phyloP scores from a whole-genome alignment of 208 protist genomes.

The Leishmania guyanensis region DNA sequence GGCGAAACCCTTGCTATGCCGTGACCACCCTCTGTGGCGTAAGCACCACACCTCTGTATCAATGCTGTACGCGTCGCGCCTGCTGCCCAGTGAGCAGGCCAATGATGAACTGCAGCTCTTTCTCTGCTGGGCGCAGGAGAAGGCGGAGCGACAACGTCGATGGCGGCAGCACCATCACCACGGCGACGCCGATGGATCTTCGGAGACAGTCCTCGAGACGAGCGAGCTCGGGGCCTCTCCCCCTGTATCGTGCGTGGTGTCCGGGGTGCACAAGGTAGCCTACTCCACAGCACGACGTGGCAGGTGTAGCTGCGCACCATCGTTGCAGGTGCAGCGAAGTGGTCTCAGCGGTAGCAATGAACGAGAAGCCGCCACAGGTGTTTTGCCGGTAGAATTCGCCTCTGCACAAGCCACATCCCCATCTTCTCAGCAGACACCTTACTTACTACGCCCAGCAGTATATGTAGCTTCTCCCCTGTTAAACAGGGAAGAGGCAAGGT shows the following conservation, averaged over 20 bases:
- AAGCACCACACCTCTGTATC: slow-evolving; percentile 24
- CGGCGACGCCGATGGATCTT: neutral
- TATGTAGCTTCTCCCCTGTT: neutral
- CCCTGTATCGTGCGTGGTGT: neutral
- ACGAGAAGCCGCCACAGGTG: neutral
- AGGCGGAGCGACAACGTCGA: slow-evolving; percentile 8
- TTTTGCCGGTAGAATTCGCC: neutral
- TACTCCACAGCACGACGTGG: slow-evolving; percentile 1
- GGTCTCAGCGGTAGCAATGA: neutral
- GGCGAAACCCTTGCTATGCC: neutral
- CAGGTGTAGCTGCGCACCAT: neutral
- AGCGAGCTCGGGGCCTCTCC: neutral
- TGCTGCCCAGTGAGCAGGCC: slow-evolving; percentile 17
- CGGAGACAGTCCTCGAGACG: neutral
- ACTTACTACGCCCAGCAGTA: neutral
- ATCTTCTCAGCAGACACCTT: neutral
- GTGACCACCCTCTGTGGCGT: slow-evolving; percentile 17
- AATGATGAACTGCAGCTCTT: slow-evolving; percentile 29
- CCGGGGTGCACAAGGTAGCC: slow-evolving; percentile 1
- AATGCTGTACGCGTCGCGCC: slow-evolving; percentile 10
- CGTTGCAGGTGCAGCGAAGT: neutral
- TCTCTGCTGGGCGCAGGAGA: slow-evolving; percentile 33
- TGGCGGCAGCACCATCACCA: neutral
- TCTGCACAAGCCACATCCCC: neutral
- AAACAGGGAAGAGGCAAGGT: neutral